Base-by-base conservation (phyloP, 1,139 yeast genomes). In the Saccharomyces hybrid region DNA sequence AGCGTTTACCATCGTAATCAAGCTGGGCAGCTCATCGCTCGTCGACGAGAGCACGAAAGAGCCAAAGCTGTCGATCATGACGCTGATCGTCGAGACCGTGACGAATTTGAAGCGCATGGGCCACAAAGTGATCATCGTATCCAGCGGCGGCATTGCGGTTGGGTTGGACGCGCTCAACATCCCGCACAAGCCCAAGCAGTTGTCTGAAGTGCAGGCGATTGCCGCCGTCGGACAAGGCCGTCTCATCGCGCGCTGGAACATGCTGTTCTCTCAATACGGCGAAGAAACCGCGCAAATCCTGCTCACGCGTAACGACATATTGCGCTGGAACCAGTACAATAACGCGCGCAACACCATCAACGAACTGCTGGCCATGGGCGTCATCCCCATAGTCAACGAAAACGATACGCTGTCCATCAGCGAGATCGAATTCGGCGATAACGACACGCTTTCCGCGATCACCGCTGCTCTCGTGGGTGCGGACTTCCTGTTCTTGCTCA, bases 401-500 rank as follows among this genome's bases (percentile, higher is more conserved):
- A 91, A 91, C 68, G 98, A 91, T 66, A 90, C 98, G 0, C 74
- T 91, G 53, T 87, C 96, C 1, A 95, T 91, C 31, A 86, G 74
- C 41, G 98, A 91, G 72, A 90, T 93, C 71, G 88, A 91, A 64
- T 91, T 91, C 67, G 98, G 98, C 63, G 98, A 91, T 70, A 91
- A 91, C 66, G 98, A 91, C 70, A 90, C 97, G 0, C 75, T 91
- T 34, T 85, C 95, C 31, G 98, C 98, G 14, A 88, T 91, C 56
- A 89, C 97, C 1, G 93, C 97, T 0, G 97, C 96, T n/a, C 86
- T 91, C 89, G 84, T 89, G 56, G 87, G 86, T 62, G 98, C 98
- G 0, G 95, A 90, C 69, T 90, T 86, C 68, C 74, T 91, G 61
- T 90, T 91, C 66, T 75, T 91, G 57, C 78, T 91, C 81, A 91